Evolutionary conservation across 2,329 filamentous ascomycete species (phyloP), one percentile per base, ranked within the genome.

Genomic region (Colletotrichum horii): DNA sequence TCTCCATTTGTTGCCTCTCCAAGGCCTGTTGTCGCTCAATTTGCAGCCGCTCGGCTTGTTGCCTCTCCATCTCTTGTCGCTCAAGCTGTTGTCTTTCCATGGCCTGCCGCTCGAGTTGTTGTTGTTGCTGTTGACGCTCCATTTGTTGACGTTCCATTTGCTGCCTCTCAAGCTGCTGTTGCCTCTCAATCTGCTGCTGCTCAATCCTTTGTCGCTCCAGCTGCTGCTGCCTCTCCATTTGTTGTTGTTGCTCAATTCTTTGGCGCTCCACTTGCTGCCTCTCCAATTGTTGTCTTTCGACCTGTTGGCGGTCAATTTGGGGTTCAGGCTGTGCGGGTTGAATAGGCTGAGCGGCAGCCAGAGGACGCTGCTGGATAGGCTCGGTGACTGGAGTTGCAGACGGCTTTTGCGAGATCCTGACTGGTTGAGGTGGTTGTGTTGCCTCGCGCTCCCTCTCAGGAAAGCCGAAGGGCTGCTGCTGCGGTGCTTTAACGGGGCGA

Each of bases 401-500:
- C 6, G 83, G 79, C 78, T 88, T 87, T 66, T 86, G 85, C 5
- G 86, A 83, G 60, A 87, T 81, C 5, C 86, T 84, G 16, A 85
- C 82, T 48, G 85, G 80, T 24, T 85, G 84, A 67, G 82, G 83
- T 22, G 81, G 81, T 67, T 83, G 83, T n/a, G 77, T 64, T 14
- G 79, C 61, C 24, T 86, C 84, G 56, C 78, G 78, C 61, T 89
- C 87, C 64, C 85, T 84, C 34, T 90, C 88, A 7, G 84, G 82
- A 76, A 89, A 89, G 7, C 85, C 83, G 75, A 89, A 89, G 8
- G 71, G 58, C 19, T 81, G 80, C 30, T 83, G 83, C 22, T 82
- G 77, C 14, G 88, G 87, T 28, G 87, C 86, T 77, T 88, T 85
- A 26, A 88, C 76, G 22, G 87, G 85, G 32, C 86, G 85, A 66